These are phyloP conservation scores for Harrya chromipes DNA, from an alignment of 768 basidiomycete species.

Conservation along the genomic window DNA sequence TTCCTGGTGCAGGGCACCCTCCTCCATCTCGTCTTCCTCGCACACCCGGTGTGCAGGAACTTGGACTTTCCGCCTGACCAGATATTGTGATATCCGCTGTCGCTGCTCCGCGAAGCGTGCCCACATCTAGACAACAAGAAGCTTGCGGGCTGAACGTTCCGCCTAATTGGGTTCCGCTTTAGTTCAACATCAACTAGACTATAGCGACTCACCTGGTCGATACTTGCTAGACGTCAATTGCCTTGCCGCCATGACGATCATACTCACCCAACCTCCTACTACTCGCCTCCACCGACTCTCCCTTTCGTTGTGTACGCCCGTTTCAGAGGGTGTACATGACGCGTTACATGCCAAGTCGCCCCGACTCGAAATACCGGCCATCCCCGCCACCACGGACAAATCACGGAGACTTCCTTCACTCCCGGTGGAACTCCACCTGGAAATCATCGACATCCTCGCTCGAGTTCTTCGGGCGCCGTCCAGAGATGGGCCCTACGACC, in stretches of 20 bases:
- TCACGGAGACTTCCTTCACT: conserved; percentile 15
- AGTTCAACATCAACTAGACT: background rate
- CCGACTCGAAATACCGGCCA: background rate
- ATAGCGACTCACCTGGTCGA: conserved; percentile 10
- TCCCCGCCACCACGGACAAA: conserved; percentile 4
- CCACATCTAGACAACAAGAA: conserved; percentile 1
- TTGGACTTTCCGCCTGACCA: conserved; percentile 5
- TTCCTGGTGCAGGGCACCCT: conserved; percentile 1
- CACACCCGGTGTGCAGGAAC: conserved; percentile 13
- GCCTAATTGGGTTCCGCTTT: conserved; percentile 2
- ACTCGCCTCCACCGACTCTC: conserved; percentile 5
- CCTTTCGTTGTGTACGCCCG: background rate
- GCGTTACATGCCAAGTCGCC: background rate
- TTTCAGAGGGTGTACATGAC: background rate
- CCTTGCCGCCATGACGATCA: conserved; percentile 12
- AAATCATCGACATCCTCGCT: conserved; percentile 27
- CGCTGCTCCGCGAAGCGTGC: background rate
- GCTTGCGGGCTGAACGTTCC: background rate
- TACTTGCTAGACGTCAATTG: background rate
- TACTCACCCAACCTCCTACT: conserved; percentile 5
- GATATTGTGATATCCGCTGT: background rate
- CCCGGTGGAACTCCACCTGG: conserved; percentile 31
- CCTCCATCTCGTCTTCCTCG: conserved; percentile 11
- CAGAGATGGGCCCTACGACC: conserved; percentile 14
- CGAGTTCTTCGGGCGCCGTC: conserved; percentile 8